Conservation (phyloP, 2,329 filamentous ascomycete genomes). For the Allantophomopsis cytisporea region DNA sequence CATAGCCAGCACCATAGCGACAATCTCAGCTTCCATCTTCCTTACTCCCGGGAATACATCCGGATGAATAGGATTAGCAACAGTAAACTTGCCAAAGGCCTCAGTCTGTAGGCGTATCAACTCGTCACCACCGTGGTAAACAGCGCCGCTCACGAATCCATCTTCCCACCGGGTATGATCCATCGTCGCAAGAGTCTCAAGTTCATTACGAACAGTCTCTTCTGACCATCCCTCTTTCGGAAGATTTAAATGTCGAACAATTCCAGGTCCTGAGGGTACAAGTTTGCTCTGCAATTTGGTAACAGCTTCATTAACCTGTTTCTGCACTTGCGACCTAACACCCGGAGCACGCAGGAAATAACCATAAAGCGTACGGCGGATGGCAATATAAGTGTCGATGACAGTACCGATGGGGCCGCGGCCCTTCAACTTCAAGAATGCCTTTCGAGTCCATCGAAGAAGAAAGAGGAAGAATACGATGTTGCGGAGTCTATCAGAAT, state of each 20-base stretch:
- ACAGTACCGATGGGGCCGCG: slow-evolving; percentile 75
- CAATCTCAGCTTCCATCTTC: slow-evolving; percentile 98
- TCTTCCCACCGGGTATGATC: slow-evolving; percentile 97
- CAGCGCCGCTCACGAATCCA: slow-evolving; percentile 83
- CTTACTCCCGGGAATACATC: slow-evolving; percentile 95
- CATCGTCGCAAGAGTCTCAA: slow-evolving; percentile 68
- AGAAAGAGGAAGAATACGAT: slow-evolving; percentile 82
- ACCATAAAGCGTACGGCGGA: slow-evolving; percentile 66
- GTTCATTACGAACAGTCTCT: slow-evolving; percentile 67
- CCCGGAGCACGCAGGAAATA: slow-evolving; percentile 78
- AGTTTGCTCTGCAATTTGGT: slow-evolving; percentile 75
- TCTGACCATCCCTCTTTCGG: slow-evolving; percentile 74
- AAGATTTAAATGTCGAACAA: slow-evolving; percentile 61
- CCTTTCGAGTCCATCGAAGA: slow-evolving; percentile 67
- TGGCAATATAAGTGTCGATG: slow-evolving; percentile 56
- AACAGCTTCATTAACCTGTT: slow-evolving; percentile 70
- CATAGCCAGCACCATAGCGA: slow-evolving; percentile 83
- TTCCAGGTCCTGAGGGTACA: slow-evolving; percentile 55
- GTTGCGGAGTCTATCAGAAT: slow-evolving; percentile 54
- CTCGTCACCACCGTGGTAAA: slow-evolving; percentile 85
- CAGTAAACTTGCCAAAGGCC: slow-evolving; percentile 87
- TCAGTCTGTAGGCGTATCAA: slow-evolving; percentile 78
- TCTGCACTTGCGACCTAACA: slow-evolving; percentile 73
- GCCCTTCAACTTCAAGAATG: slow-evolving; percentile 74
- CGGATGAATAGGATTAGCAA: slow-evolving; percentile 92